Evolutionary conservation across 495 filamentous ascomycete genomes (phyloP), one percentile per base, ranked within the genome.

Genomic region (Talaromyces thailandensis): DNA sequence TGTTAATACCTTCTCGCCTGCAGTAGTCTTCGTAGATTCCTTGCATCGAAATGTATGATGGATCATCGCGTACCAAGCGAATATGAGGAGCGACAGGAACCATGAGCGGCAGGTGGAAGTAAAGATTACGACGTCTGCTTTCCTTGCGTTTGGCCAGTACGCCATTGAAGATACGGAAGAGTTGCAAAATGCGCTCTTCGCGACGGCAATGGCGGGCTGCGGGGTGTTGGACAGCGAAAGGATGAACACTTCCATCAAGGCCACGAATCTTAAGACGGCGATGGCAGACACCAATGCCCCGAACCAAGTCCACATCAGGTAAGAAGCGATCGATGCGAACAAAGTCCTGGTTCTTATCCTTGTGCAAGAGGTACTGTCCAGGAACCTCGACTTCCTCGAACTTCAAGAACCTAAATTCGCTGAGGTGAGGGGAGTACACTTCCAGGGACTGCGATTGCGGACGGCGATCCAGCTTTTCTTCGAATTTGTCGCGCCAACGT

Each of bases 341-440:
- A 68, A 99, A 98, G 70, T 98, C 95, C 67, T 94, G 90, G 70
- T 98, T 98, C 82, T 98, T 98, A 70, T 99, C 95, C 69, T 92
- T 92, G 72, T 96, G 95, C 66, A 93, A 84, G 53, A 99, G 79
- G 70, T 99, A 99, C 73, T 99, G 95, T 2, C 95, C 95, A 1
- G 95, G 95, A 51, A 99, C 86, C 75, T 99, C 95, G 50, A 99
- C 93, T 64, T 98, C 95, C 71, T 99, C 95, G 65, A 98, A 96
- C 70, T 96, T 97, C 69, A 92, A 86, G 78, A 96, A 98, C 53
- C 90, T 82, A 78, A 98, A 98, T 70, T 98, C 95, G 76, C 91
- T 96, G 52, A 99, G 84, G 67, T 94, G 89, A 23, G 88, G 88
- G 26, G 91, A 95, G 70, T 88, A 94, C 29, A 73, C 77, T 71